Percentiles rank a stretch among this genome's conserved stretches.
Evolutionary conservation across 148 eudicot species (phyloP).

Genomic region (Oxyria digyna): DNA sequence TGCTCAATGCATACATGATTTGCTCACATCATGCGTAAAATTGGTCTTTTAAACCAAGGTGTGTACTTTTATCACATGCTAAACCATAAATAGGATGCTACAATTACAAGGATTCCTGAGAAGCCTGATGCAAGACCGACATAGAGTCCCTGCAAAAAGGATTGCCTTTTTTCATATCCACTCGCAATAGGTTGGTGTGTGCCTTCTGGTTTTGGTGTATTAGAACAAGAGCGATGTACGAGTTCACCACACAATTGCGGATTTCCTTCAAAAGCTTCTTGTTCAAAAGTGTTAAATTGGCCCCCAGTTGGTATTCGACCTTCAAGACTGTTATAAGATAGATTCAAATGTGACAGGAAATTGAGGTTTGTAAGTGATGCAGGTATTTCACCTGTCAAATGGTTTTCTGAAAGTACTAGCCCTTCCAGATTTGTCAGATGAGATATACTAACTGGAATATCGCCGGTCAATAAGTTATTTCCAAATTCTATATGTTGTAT

Average conservation of each 20-base stretch:
- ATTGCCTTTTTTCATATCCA: neutral
- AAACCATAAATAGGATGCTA: neutral
- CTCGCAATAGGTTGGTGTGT: neutral
- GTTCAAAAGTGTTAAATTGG: constrained; percentile 33
- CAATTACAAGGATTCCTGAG: neutral
- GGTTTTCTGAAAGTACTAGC: constrained; percentile 51
- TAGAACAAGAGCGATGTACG: constrained; percentile 5
- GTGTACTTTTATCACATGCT: neutral
- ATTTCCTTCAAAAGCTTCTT: constrained; percentile 16
- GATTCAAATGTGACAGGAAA: constrained; percentile 39
- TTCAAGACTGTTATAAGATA: constrained; percentile 44
- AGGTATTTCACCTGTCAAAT: constrained; percentile 65
- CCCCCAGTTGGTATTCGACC: constrained; percentile 54
- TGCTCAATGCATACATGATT: neutral
- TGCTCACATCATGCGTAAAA: neutral
- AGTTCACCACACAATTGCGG: constrained; percentile 19
- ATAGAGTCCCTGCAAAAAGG: neutral
- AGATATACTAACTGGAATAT: constrained; percentile 54
- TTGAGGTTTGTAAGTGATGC: constrained; percentile 37
- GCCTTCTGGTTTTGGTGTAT: neutral
- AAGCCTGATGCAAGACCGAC: neutral
- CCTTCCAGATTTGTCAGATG: constrained; percentile 47
- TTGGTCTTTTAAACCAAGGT: neutral
- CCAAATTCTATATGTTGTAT: constrained; percentile 51
- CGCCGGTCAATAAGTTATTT: constrained; percentile 43